Conservation (phyloP, 805 yeast species). For the Nakazawaea ishiwadae region DNA sequence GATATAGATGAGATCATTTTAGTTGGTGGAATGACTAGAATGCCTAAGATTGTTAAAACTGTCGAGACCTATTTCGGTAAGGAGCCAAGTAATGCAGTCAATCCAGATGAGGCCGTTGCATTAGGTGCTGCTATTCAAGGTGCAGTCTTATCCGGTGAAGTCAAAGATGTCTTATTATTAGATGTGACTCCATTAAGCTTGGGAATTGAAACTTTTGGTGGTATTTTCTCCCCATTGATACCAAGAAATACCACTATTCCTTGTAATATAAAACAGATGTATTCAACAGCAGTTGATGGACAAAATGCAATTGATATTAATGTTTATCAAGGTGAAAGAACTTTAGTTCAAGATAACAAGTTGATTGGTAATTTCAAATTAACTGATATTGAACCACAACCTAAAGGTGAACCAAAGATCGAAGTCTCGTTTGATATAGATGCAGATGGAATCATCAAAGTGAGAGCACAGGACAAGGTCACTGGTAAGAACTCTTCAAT, state of each 20-base stretch:
- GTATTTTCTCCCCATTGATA: conserved; percentile 85
- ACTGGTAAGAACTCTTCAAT: conserved; percentile 91
- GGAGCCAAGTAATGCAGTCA: conserved; percentile 86
- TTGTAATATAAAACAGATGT: conserved; percentile 87
- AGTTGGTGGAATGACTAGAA: conserved; percentile 90
- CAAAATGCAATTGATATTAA: conserved; percentile 93
- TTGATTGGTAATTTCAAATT: conserved; percentile 91
- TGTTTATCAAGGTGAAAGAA: conserved; percentile 98
- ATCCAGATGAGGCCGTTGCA: conserved; percentile 94
- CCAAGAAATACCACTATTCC: conserved; percentile 92
- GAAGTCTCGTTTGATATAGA: conserved; percentile 93
- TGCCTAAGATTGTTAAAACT: conserved; percentile 81
- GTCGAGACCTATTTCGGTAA: conserved; percentile 74
- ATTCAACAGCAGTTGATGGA: conserved; percentile 93
- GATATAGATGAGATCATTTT: conserved; percentile 77
- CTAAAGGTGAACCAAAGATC: conserved; percentile 86
- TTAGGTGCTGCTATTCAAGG: conserved; percentile 98
- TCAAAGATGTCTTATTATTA: conserved; percentile 81
- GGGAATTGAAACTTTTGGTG: conserved; percentile 97
- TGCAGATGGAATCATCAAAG: conserved; percentile 96
- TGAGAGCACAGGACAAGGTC: conserved; percentile 89
- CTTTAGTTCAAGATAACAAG: conserved; percentile 91
- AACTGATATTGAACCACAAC: conserved; percentile 85
- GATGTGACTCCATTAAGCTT: conserved; percentile 87
- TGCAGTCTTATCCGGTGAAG: conserved; percentile 93